Evolutionary conservation across 2,329 filamentous ascomycete genomes (phyloP), one percentile per base, ranked within the genome.

Genomic region (Bertia moriformis): DNA sequence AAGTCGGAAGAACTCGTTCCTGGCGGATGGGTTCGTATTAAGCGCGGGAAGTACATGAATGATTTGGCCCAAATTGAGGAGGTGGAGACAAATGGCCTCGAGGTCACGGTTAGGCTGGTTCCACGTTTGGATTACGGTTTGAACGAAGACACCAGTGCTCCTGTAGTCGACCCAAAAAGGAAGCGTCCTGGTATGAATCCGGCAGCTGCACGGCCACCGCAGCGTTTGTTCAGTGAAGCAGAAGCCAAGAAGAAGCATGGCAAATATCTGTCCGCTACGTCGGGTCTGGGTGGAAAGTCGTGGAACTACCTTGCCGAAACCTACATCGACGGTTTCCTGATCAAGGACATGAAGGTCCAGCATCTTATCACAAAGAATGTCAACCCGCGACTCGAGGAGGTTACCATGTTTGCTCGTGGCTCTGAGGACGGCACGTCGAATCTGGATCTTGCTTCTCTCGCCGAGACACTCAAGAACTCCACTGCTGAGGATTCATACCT

Each of bases 351-450:
- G 64, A 93, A 89, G 58, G 81, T 95, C 42, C 85, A 89, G 51
- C 75, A 82, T 51, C 67, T 98, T 19, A 71, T 73, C n/a, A 81
- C 85, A 19, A 88, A 87, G 48, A 82, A 93, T 48, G 88, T 98
- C 41, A 93, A 93, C 54, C 91, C 91, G 0, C 85, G 82, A 1
- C 69, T 98, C 19, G 91, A 96, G 54, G 91, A 98, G 57, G 85
- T 96, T 37, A 93, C 88, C n/a, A 83, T 79, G 52, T 96, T 98
- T 55, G 83, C 88, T 14, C 80, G 83, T 19, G 83, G 84, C 7
- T 80, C 78, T 14, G 88, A 93, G 46, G 91, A 96, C 54, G 91
- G 91, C 14, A 88, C 86, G 0, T 87, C 94, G 50, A 93, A 93
- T 46, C 71, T 98, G 24, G 91, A 98, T 60, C 71, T 98, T 33